A percentile compares a stretch with the other conserved stretches of the same genome.
Evolutionary conservation across 169 alveolate species (phyloP).

Genomic region (Miamiensis avidus): DNA sequence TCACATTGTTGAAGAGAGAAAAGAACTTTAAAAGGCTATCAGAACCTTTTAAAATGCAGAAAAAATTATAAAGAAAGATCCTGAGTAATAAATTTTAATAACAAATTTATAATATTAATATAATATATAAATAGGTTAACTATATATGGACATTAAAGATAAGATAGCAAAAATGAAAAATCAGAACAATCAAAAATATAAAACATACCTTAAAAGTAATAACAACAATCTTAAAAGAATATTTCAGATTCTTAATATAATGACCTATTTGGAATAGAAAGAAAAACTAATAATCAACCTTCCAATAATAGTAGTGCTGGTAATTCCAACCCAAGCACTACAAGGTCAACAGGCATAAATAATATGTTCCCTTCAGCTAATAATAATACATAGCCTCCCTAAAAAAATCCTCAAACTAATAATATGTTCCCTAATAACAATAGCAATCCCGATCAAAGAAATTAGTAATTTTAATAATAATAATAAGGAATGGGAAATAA

Average conservation of each 20-base stretch:
- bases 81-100: constrained; percentile 44
- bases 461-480: no score
- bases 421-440: no score
- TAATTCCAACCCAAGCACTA: no score
- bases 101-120: background rate
- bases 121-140: constrained; percentile 3
- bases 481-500: no score
- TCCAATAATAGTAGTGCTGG: no score
- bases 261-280: background rate
- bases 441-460: no score
- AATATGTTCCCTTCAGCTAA: no score
- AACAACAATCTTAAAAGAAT: background rate
- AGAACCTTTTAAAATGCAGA: constrained; percentile 66
- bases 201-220: background rate
- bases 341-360: no score
- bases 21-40: constrained; percentile 47
- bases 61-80: constrained; percentile 76
- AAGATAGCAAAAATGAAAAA: background rate
- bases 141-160: background rate
- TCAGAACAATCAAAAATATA: background rate
- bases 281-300: no score
- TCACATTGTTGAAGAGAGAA: constrained; percentile 68
- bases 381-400: no score
- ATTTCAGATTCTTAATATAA: background rate
- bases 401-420: no score